These are phyloP conservation scores for Zalaria sp. DNA, from an alignment of 2,329 filamentous ascomycete species.

Conservation along the genomic window DNA sequence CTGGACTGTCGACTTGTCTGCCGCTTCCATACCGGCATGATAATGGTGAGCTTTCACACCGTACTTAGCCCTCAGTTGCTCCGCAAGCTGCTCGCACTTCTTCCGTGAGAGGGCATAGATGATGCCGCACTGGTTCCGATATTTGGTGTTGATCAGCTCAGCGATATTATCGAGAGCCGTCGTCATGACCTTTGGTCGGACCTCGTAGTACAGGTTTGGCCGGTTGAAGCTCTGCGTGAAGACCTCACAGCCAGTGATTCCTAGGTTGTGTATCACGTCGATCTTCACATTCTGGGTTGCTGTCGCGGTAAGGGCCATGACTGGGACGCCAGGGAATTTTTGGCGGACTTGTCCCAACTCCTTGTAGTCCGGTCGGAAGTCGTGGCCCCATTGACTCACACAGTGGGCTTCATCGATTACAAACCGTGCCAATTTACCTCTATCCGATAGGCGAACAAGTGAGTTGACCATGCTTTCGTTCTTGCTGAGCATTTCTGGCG, in stretches of 20 bases:
- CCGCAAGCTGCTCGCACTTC: constrained; percentile 66
- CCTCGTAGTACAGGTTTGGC: constrained; percentile 85
- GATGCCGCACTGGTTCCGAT: constrained; percentile 66
- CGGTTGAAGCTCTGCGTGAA: constrained; percentile 94
- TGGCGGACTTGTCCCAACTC: constrained; percentile 59
- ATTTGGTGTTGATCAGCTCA: constrained; percentile 54
- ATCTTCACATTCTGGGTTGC: constrained; percentile 86
- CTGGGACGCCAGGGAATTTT: constrained; percentile 63
- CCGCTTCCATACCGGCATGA: constrained; percentile 61
- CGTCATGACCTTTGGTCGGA: constrained; percentile 54
- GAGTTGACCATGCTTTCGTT: constrained; percentile 53
- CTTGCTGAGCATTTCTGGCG: constrained; percentile 89
- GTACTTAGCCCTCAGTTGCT: constrained; percentile 45
- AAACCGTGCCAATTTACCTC: constrained; percentile 65
- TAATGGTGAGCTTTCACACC: constrained; percentile 70
- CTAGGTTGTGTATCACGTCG: constrained; percentile 84
- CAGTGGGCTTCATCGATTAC: constrained; percentile 99
- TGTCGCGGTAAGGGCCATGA: constrained; percentile 92
- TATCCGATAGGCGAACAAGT: constrained; percentile 54
- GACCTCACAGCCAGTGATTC: constrained; percentile 61
- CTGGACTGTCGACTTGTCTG: constrained; percentile 59
- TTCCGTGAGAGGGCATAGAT: constrained; percentile 84
- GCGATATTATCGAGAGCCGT: constrained; percentile 42
- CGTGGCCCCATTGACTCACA: constrained; percentile 97
- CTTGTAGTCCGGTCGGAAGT: constrained; percentile 95